A percentile compares a stretch with the other conserved stretches of the same genome.
Conservation (phyloP, 495 filamentous ascomycete genomes). For the Astrothelium macrocarpum region DNA sequence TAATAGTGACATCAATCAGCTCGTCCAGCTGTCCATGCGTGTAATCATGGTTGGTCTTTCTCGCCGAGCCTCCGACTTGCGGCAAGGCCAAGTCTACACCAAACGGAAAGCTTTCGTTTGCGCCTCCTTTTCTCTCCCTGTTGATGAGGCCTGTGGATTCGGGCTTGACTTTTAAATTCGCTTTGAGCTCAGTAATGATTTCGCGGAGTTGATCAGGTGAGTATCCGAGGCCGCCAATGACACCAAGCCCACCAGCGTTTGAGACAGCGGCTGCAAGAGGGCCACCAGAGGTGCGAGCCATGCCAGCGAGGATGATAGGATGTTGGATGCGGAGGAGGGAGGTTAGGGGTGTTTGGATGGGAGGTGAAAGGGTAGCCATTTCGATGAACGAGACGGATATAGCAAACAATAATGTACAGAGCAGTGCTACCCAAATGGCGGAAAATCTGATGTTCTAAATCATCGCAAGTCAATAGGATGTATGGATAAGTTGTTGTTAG, state of each 20-base stretch:
- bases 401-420: no score
- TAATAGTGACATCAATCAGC: slow-evolving; percentile 69
- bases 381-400: neutral
- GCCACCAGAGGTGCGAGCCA: slow-evolving; percentile 72
- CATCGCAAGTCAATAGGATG: no score
- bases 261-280: slow-evolving; percentile 75
- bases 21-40: slow-evolving; percentile 74
- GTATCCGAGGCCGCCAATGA: slow-evolving; percentile 78
- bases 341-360: slow-evolving; percentile 66
- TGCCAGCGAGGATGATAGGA: slow-evolving; percentile 78
- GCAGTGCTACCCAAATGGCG: no score
- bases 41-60: slow-evolving; percentile 89
- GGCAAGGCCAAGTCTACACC: slow-evolving; percentile 83
- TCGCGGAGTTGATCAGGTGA: slow-evolving; percentile 65
- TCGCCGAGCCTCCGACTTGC: slow-evolving; percentile 66
- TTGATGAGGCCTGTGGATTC: neutral
- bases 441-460: no score
- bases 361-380: slow-evolving; percentile 12
- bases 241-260: slow-evolving; percentile 80
- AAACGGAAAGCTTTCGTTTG: slow-evolving; percentile 58
- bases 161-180: slow-evolving; percentile 37
- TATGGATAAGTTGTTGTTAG: no score
- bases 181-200: slow-evolving; percentile 76
- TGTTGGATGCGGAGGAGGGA: slow-evolving; percentile 65
- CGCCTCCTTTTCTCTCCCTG: neutral